Conservation (phyloP, 2,329 filamentous ascomycete genomes). For the Ophiosphaerella korrae region DNA sequence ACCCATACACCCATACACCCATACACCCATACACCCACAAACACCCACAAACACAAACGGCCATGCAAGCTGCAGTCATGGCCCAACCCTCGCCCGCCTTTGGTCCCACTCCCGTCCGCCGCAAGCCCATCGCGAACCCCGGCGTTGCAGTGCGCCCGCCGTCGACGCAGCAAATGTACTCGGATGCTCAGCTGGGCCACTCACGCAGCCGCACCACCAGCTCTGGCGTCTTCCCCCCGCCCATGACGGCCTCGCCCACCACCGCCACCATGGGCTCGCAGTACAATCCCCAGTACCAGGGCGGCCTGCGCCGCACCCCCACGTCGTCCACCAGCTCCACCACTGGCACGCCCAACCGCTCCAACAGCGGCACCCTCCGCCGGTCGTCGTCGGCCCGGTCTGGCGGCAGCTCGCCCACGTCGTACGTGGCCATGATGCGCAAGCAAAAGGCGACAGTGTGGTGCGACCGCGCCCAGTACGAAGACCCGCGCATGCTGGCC, state of each 20-base stretch:
- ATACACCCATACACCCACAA: conserved; percentile 5
- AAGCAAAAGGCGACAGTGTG: conserved; percentile 98
- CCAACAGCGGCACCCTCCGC: conserved; percentile 62
- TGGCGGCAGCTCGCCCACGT: conserved; percentile 61
- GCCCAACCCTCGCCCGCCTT: conserved; percentile 32
- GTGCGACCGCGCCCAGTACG: conserved; percentile 92
- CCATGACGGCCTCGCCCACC: conserved; percentile 25
- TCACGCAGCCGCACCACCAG: conserved; percentile 46
- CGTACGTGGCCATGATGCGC: conserved; percentile 93
- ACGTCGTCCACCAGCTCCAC: conserved; percentile 73
- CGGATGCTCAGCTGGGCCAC: conserved; percentile 36
- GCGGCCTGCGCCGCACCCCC: conserved; percentile 60
- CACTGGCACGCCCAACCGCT: conserved; percentile 53
- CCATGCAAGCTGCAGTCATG: conserved; percentile 38
- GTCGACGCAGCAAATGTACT: conserved; percentile 23
- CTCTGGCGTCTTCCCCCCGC: conserved; percentile 40
- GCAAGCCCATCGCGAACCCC: conserved; percentile 43
- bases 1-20: no score
- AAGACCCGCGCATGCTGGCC: conserved; percentile 82
- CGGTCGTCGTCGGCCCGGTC: conserved; percentile 84
- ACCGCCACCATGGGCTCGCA: conserved; percentile 40
- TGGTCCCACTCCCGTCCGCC: conserved; percentile 37
- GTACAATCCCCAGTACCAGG: conserved; percentile 42
- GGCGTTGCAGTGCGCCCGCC: conserved; percentile 38
- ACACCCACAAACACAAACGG: conserved; percentile 13